Base-by-base conservation (phyloP, 805 yeast genomes). In the Metschnikowia continentalis region DNA sequence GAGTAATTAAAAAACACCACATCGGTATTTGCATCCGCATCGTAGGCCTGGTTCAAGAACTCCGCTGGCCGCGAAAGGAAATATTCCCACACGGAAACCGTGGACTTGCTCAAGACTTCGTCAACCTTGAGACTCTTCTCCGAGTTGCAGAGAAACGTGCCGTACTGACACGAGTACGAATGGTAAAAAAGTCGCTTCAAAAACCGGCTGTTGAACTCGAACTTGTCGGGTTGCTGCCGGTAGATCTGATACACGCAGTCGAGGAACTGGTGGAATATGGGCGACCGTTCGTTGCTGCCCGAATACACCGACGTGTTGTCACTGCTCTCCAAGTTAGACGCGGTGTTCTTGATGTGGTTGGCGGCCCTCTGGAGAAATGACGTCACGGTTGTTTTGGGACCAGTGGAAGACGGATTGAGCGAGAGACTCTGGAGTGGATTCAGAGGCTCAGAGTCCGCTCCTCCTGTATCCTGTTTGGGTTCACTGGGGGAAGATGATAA, bases 81-180 rank as follows among this genome's bases (percentile, higher is more conserved):
- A 64, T 94, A 91, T 66, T 91, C 96, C 98, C 98, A 91, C 1
- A 87, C 96, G 13, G 92, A 83, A 33, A 88, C 76, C 0, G 97
- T 87, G 11, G 75, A 71, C 2, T 67, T 58, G 6, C 60, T 64
- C 1, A 81, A 66, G 10, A 74, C 64, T 26, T 73, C 67, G 1
- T 58, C 54, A 20, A 61, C 55, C n/a, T 68, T 69, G 6, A 70
- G 60, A 52, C 89, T 96, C 46, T 68, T 65, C 62, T 94, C 97
- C 42, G 79, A 77, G 61, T 94, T 86, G 57, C 80, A 83, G 48
- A 94, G 65, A 60, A 94, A 94, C 1, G 96, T 83, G 3, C 98
- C 98, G 67, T 90, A 94, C 66, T 94, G 98, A 60, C 98, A 90
- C 0, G 97, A 88, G 62, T 90, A 89, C 45, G 87, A 71, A 65